phyloP scores from a whole-genome alignment of 768 basidiomycete species.

The Exidia glandulosa region DNA sequence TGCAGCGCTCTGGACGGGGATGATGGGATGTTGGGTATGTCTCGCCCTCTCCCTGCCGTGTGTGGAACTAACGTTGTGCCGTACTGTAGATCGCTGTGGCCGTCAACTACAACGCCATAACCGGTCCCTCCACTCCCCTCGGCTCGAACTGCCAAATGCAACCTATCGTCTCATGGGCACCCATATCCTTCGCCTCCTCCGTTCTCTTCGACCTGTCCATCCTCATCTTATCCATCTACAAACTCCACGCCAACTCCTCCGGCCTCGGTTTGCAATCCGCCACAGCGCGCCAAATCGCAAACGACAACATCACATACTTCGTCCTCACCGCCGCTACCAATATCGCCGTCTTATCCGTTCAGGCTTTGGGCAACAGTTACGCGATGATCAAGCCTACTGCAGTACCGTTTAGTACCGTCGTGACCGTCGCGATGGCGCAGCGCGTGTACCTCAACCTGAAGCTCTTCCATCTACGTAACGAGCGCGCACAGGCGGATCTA shows the following conservation, averaged over 20 bases:
- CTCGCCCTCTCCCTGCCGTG: not conserved
- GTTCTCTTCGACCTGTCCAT: constrained; percentile 20
- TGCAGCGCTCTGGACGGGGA: constrained; percentile 15
- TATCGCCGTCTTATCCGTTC: constrained; percentile 17
- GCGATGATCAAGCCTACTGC: constrained; percentile 20
- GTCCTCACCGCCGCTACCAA: constrained; percentile 17
- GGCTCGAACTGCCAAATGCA: constrained; percentile 25
- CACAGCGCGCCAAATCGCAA: not conserved
- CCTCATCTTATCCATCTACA: constrained; percentile 16
- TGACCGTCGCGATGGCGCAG: constrained; percentile 26
- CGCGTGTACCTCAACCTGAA: constrained; percentile 15
- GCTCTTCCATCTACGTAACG: not conserved
- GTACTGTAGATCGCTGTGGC: constrained; percentile 20
- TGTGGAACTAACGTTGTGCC: not conserved
- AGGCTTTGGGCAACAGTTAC: constrained; percentile 14
- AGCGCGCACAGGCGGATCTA: not conserved
- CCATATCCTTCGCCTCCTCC: constrained; percentile 22
- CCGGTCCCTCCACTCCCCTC: constrained; percentile 17
- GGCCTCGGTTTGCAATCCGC: not conserved
- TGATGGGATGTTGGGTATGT: constrained; percentile 23
- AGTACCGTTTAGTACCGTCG: constrained; percentile 19
- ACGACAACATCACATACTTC: constrained; percentile 4
- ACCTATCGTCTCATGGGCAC: constrained; percentile 22
- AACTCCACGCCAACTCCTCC: constrained; percentile 2
- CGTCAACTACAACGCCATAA: constrained; percentile 17